Evolutionary conservation across 2,329 filamentous ascomycete species (phyloP).

Genomic region (Colletotrichum musicola): DNA sequence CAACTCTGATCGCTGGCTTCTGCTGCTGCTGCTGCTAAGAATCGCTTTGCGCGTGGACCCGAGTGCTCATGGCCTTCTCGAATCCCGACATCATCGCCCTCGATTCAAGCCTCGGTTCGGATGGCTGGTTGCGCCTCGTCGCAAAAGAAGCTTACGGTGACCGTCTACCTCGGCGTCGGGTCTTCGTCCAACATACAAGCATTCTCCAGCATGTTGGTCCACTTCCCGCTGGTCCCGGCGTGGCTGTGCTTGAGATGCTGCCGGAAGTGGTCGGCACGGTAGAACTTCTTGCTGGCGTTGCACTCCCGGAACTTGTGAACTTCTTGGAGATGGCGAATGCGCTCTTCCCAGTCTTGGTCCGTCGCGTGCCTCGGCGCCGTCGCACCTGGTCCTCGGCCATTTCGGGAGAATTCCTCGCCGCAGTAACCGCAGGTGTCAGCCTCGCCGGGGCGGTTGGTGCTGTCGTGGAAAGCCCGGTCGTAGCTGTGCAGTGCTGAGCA

Average conservation of each 20-base stretch:
- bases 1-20: not conserved
- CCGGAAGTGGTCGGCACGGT: slow-evolving; percentile 95
- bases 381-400: slow-evolving; percentile 56
- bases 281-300: slow-evolving; percentile 99
- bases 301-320: slow-evolving; percentile 98
- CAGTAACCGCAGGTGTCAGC: slow-evolving; percentile 94
- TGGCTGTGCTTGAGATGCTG: slow-evolving; percentile 99
- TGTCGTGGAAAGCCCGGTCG: slow-evolving; percentile 88
- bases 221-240: slow-evolving; percentile 95
- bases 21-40: not conserved
- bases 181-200: slow-evolving; percentile 96
- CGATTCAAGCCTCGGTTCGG: not conserved
- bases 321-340: slow-evolving; percentile 88
- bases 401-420: slow-evolving; percentile 84
- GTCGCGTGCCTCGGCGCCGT: slow-evolving; percentile 66
- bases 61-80: not conserved
- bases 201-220: slow-evolving; percentile 98
- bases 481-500: slow-evolving; percentile 86
- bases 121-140: not conserved
- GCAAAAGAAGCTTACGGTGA: not conserved
- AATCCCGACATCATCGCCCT: not conserved
- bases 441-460: slow-evolving; percentile 73
- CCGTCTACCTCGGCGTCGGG: slow-evolving; percentile 57
- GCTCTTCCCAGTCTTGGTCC: slow-evolving; percentile 88
- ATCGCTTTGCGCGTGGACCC: not conserved